Conservation (phyloP, 2,329 filamentous ascomycete genomes). For the Cladophialophora chaetospira region DNA sequence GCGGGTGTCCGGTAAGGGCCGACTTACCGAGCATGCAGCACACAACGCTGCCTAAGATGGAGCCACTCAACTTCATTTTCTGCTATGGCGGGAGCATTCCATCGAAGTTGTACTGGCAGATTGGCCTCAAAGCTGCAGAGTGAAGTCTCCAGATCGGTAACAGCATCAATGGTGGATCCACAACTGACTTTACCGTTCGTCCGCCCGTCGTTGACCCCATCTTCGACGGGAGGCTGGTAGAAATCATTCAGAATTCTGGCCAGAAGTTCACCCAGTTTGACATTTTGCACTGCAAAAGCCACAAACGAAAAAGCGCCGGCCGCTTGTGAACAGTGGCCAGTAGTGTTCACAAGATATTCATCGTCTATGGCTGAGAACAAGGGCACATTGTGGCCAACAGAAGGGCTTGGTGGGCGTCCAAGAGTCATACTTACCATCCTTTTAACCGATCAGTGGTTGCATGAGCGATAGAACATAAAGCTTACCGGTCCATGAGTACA, state of each 20-base stretch:
- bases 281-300: slow-evolving; percentile 9
- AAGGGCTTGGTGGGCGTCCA: background rate
- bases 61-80: background rate
- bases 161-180: background rate
- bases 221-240: background rate
- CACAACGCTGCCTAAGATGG: slow-evolving; percentile 5
- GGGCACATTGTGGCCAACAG: slow-evolving; percentile 1
- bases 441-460: background rate
- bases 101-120: background rate
- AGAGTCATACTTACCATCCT: slow-evolving; percentile 12
- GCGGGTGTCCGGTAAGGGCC: too few relatives aligned
- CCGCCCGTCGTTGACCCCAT: too few relatives aligned
- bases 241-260: background rate
- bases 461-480: background rate
- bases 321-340: background rate
- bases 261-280: slow-evolving; percentile 1
- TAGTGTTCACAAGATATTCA: background rate
- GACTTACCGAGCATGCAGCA: slow-evolving; percentile 8
- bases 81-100: background rate
- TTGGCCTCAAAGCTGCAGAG: background rate
- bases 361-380: slow-evolving; percentile 10
- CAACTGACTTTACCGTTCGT: too few relatives aligned
- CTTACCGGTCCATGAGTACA: slow-evolving; percentile 1
- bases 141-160: background rate
- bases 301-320: background rate